phyloP scores from a whole-genome alignment of 148 eudicot species.

The Cornus suecica region DNA sequence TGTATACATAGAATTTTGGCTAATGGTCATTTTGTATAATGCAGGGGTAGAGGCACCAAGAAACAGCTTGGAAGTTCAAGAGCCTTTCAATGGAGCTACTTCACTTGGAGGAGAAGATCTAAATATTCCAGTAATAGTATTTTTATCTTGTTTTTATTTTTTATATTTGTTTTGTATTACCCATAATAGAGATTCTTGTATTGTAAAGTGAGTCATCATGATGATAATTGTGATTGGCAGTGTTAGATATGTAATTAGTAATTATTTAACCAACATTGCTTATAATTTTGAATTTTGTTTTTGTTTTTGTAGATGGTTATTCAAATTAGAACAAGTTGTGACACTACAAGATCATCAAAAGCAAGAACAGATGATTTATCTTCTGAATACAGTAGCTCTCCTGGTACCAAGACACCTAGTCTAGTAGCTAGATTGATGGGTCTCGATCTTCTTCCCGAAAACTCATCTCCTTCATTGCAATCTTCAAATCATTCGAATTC shows the following conservation, averaged over 20 bases:
- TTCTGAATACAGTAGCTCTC: slow-evolving; percentile 39
- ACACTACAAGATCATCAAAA: slow-evolving; percentile 25
- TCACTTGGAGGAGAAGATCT: slow-evolving; percentile 26
- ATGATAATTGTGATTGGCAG: slow-evolving; percentile 2
- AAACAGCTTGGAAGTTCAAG: slow-evolving; percentile 61
- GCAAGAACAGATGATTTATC: slow-evolving; percentile 31
- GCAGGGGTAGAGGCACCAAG: slow-evolving; percentile 73
- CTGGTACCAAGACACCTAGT: slow-evolving; percentile 55
- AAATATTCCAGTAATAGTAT: slow-evolving; percentile 38
- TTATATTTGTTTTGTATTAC: background rate
- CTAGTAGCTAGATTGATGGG: slow-evolving; percentile 75
- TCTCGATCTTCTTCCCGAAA: slow-evolving; percentile 60
- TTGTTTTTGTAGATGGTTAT: slow-evolving; percentile 32
- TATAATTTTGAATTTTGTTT: too few species aligned
- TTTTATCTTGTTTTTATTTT: background rate
- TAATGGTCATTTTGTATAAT: slow-evolving; percentile 5
- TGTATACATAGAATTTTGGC: background rate
- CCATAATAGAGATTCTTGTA: background rate
- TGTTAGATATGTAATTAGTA: background rate
- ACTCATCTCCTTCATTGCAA: slow-evolving; percentile 33
- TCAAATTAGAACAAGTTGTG: slow-evolving; percentile 41
- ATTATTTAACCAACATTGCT: too few species aligned
- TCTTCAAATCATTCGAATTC: slow-evolving; percentile 4
- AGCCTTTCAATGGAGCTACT: background rate
- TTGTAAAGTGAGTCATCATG: background rate